These are phyloP conservation scores for Globisporangium iwayamae DNA, from an alignment of 352 stramenopile genomes.

Conservation along the genomic window DNA sequence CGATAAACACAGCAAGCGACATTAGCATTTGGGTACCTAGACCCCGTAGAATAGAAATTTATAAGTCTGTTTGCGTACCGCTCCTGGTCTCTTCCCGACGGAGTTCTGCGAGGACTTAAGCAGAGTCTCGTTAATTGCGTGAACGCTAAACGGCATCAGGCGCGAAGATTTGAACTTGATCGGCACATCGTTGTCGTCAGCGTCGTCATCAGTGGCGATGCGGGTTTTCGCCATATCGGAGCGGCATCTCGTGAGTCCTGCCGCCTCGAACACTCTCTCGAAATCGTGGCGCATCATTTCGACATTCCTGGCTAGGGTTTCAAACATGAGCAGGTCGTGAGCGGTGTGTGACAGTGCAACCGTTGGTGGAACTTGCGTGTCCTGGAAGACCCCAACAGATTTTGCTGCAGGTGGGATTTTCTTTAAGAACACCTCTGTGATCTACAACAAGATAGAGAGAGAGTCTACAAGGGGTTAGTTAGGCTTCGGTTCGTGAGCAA, in stretches of 20 bases:
- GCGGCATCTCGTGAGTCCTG: background rate
- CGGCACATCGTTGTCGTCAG: background rate
- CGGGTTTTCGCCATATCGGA: background rate
- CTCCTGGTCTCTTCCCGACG: background rate
- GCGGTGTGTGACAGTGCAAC: background rate
- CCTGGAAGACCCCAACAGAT: no score
- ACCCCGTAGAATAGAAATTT: no score
- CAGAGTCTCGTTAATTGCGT: conserved; percentile 7
- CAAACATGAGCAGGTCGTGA: background rate
- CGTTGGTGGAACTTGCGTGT: background rate
- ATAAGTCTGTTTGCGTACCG: background rate
- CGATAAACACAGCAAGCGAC: no score
- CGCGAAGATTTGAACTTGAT: conserved; percentile 12
- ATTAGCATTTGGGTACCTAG: no score
- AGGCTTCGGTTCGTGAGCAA: no score
- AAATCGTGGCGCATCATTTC: conserved; percentile 8
- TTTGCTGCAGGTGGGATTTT: no score
- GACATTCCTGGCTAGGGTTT: background rate
- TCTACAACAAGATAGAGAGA: no score
- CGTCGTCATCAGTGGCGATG: background rate
- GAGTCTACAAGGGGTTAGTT: no score
- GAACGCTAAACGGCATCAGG: conserved; percentile 7
- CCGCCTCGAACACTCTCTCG: conserved; percentile 5
- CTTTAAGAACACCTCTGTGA: no score
- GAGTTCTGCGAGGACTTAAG: background rate